phyloP scores from a whole-genome alignment of 306 rosid species.

The Rosa chinensis region DNA sequence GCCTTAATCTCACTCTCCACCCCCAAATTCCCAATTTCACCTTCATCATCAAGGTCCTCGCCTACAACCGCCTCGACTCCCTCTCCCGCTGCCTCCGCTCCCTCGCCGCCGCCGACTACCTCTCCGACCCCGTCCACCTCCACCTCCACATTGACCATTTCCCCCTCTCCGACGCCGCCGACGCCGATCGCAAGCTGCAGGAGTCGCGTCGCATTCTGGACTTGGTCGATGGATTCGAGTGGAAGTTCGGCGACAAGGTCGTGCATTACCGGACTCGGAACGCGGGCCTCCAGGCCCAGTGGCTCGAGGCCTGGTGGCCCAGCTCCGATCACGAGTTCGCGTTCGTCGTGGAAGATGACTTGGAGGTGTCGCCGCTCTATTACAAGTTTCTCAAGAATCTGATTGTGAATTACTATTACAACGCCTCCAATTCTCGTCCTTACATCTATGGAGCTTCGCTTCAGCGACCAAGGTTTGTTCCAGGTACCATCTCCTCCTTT shows the following conservation, averaged over 20 bases:
- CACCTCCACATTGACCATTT: conserved; percentile 76
- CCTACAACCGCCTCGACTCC: conserved; percentile 69
- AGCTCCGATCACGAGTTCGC: conserved; percentile 70
- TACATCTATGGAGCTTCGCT: conserved; percentile 76
- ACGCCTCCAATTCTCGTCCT: conserved; percentile 70
- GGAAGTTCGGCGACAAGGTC: conserved; percentile 73
- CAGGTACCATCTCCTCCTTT: conserved; percentile 65
- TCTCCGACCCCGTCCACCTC: conserved; percentile 67
- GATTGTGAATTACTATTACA: conserved; percentile 72
- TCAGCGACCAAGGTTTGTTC: conserved; percentile 96
- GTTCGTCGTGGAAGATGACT: conserved; percentile 84
- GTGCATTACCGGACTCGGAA: conserved; percentile 75
- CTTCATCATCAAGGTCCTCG: conserved; percentile 70
- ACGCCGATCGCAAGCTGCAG: conserved; percentile 33
- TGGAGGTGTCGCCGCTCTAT: conserved; percentile 83
- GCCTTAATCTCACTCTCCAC: conserved; percentile 39
- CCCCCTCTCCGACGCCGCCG: not conserved
- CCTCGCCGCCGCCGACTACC: conserved; percentile 77
- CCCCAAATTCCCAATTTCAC: conserved; percentile 43
- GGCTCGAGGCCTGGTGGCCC: conserved; percentile 99
- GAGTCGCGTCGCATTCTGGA: conserved; percentile 64
- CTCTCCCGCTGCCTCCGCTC: conserved; percentile 81
- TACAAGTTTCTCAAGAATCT: conserved; percentile 62
- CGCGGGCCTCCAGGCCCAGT: conserved; percentile 85
- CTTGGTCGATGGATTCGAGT: conserved; percentile 57